These are phyloP conservation scores for Chaetomium sp. DNA, from an alignment of 2,329 filamentous ascomycete species.

Conservation along the genomic window DNA sequence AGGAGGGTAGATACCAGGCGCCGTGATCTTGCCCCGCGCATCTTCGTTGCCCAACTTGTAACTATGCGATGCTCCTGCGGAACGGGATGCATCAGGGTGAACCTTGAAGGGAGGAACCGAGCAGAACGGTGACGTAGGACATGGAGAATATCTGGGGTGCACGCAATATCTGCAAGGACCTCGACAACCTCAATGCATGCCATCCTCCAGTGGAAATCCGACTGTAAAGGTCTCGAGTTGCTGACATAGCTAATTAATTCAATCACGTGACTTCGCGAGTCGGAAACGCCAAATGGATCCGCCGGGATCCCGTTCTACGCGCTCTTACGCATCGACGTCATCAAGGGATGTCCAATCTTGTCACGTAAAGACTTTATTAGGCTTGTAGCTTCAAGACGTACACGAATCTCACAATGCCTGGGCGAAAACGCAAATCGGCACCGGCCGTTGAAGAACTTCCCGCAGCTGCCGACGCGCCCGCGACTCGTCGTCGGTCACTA, in stretches of 20 bases:
- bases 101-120: no score
- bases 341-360: background rate
- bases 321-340: background rate
- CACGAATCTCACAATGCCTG: constrained; percentile 40
- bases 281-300: background rate
- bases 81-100: no score
- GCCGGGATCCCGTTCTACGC: background rate
- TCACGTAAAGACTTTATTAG: background rate
- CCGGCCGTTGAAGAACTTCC: constrained; percentile 28
- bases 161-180: no score
- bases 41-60: background rate
- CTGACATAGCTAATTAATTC: background rate
- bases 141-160: no score
- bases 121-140: no score
- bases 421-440: constrained; percentile 43
- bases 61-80: background rate
- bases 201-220: background rate
- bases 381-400: background rate
- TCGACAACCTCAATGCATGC: no score
- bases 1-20: background rate
- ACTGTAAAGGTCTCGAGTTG: background rate
- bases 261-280: constrained; percentile 20
- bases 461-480: constrained; percentile 36
- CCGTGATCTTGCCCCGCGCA: background rate
- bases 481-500: constrained; percentile 49